Evolutionary conservation across 768 basidiomycete species (phyloP), one percentile per base, ranked within the genome.

Genomic region (Sporobolomyces phaffii): DNA sequence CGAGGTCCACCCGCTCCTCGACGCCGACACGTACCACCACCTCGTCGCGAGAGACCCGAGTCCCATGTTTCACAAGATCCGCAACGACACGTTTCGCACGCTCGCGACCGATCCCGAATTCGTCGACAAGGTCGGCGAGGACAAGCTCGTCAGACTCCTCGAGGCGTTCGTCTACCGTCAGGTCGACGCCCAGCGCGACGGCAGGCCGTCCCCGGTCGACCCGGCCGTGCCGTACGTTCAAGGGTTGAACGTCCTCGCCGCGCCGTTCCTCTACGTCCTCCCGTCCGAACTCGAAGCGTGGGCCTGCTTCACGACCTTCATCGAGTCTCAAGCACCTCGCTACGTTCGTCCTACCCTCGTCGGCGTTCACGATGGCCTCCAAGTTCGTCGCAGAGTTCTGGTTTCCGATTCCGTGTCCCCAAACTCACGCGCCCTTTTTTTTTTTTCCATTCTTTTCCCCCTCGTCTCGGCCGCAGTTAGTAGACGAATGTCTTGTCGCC

Each of bases 151-250:
- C 67, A 86, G 96, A 47, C 79, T 97, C n/a, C 80, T 99, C 45
- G 96, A 99, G 76, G 96, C 94, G 2, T 99, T 97, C 78, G 93
- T 97, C 5, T 99, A 94, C 96, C 82, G 90, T 70, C 93, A 87
- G 78, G 83, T 90, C 69, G 90, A n/a, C n/a, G n/a, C n/a, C n/a
- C n/a, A n/a, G n/a, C n/a, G n/a, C n/a, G n/a, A n/a, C n/a, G n/a
- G n/a, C n/a, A n/a, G n/a, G n/a, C n/a, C n/a, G n/a, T n/a, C n/a
- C n/a, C n/a, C n/a, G n/a, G n/a, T n/a, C n/a, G n/a, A n/a, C n/a
- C n/a, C n/a, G n/a, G n/a, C n/a, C n/a, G n/a, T n/a, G n/a, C n/a
- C n/a, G 34, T 99, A 98, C 74, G 93, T 99, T 13, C 94, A 99
- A 79, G 96, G 96, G 34, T 97, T 96, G 91, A 99, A 99, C 77